Percentiles rank a stretch among this genome's conserved stretches.
Conservation (phyloP, 73 alveolate species). For the Tetrahymena borealis region DNA sequence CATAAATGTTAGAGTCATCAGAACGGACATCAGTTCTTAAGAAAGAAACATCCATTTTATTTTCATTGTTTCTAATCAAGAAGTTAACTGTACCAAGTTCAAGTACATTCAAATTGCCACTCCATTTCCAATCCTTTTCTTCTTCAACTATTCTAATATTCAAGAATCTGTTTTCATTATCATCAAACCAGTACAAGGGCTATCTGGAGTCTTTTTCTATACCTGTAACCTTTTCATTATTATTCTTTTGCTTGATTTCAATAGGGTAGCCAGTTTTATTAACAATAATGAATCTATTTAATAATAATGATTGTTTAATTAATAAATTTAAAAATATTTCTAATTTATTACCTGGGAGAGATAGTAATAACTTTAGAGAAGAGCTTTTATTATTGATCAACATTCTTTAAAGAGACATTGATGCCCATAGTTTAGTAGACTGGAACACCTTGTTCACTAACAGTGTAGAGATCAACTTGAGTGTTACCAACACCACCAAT, state of each 20-base stretch:
- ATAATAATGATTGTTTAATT: no score
- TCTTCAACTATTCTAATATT: background rate
- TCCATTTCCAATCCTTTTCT: background rate
- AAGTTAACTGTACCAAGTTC: slow-evolving; percentile 8
- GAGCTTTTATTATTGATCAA: background rate
- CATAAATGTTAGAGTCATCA: slow-evolving; percentile 13
- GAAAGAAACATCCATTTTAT: background rate
- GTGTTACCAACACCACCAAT: background rate
- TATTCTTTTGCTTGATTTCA: background rate
- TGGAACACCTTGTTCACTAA: background rate
- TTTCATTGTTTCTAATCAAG: background rate
- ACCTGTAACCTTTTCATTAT: background rate
- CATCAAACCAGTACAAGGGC: background rate
- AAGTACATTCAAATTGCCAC: slow-evolving; percentile 9
- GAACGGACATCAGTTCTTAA: slow-evolving; percentile 18
- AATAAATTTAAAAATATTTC: no score
- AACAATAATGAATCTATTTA: background rate
- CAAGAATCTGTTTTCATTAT: background rate
- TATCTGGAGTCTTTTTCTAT: background rate
- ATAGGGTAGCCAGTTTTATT: background rate
- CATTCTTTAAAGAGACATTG: background rate
- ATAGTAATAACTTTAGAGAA: background rate
- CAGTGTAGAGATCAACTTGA: background rate
- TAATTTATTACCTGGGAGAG: background rate
- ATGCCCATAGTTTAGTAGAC: background rate